phyloP scores from a whole-genome alignment of 2,329 filamentous ascomycete genomes.

The Xylaria multiplex region DNA sequence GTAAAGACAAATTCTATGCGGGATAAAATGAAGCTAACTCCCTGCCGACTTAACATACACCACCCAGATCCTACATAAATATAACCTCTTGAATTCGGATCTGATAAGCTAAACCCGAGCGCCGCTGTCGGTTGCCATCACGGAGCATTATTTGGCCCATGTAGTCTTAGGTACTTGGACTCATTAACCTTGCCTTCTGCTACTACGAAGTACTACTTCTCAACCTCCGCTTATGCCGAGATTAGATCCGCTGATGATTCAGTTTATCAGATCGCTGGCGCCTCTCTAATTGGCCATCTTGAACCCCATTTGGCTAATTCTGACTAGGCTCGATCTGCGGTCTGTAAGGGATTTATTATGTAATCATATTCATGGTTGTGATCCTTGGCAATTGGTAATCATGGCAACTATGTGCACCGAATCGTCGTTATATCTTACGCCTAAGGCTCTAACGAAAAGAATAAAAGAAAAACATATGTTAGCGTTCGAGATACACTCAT shows the following conservation, averaged over 20 bases:
- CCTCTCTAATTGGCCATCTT: conserved; percentile 19
- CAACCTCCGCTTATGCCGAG: conserved; percentile 26
- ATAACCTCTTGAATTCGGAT: conserved; percentile 20
- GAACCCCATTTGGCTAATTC: neutral
- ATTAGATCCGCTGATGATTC: conserved; percentile 19
- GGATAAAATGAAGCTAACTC: neutral
- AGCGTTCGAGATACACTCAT: too few species aligned
- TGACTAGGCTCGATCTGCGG: conserved; percentile 5
- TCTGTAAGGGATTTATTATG: neutral
- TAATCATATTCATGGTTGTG: neutral
- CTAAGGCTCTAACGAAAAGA: too few species aligned
- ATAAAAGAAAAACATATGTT: too few species aligned
- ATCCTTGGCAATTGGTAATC: neutral
- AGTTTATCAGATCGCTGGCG: conserved; percentile 28
- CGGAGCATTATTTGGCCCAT: conserved; percentile 17
- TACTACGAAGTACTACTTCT: conserved; percentile 11
- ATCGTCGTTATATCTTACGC: too few species aligned
- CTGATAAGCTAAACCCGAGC: conserved; percentile 34
- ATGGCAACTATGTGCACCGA: too few species aligned
- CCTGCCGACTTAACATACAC: neutral
- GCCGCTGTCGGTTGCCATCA: conserved; percentile 14
- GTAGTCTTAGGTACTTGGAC: conserved; percentile 13
- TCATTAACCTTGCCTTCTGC: neutral
- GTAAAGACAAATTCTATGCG: neutral
- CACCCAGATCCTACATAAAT: neutral